Evolutionary conservation across 2,329 filamentous ascomycete genomes (phyloP).

Genomic region (Alternaria longipes): DNA sequence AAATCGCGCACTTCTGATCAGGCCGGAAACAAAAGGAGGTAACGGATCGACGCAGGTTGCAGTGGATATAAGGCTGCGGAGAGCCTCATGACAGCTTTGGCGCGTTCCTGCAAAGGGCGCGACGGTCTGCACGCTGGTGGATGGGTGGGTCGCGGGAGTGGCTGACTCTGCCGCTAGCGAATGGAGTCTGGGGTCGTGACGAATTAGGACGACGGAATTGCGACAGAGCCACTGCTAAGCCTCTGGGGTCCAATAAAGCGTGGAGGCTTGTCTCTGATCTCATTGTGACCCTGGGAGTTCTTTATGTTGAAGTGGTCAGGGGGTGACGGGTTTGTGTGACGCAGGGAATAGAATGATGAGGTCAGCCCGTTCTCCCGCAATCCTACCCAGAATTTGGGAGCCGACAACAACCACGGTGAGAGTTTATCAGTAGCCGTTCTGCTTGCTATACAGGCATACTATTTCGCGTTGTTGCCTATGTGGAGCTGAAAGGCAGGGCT

Average conservation of each 20-base stretch:
- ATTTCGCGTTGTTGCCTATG: neutral
- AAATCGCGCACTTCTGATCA: slow-evolving; percentile 16
- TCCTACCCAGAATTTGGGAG: slow-evolving; percentile 10
- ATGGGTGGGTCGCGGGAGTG: slow-evolving; percentile 38
- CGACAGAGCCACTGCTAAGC: slow-evolving; percentile 25
- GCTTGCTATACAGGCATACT: neutral
- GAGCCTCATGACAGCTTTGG: slow-evolving; percentile 37
- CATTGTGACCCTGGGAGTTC: slow-evolving; percentile 8
- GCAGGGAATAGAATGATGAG: slow-evolving; percentile 34
- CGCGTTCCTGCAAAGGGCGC: slow-evolving; percentile 19
- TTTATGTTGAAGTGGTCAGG: slow-evolving; percentile 11
- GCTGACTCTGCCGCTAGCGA: slow-evolving; percentile 29
- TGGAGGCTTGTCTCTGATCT: slow-evolving; percentile 11
- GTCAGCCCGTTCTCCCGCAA: slow-evolving; percentile 33
- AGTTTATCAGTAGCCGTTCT: neutral
- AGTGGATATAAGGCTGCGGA: slow-evolving; percentile 37
- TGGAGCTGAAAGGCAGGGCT: slow-evolving; percentile 9
- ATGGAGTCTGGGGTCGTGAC: slow-evolving; percentile 6
- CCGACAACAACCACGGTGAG: neutral
- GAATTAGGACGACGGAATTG: slow-evolving; percentile 3
- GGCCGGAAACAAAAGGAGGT: slow-evolving; percentile 12
- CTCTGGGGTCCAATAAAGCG: slow-evolving; percentile 16
- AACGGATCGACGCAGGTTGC: slow-evolving; percentile 27
- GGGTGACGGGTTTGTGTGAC: slow-evolving; percentile 15
- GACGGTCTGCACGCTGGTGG: slow-evolving; percentile 19